Evolutionary conservation across 495 filamentous ascomycete genomes (phyloP).

Genomic region (Daldinia caldariorum): DNA sequence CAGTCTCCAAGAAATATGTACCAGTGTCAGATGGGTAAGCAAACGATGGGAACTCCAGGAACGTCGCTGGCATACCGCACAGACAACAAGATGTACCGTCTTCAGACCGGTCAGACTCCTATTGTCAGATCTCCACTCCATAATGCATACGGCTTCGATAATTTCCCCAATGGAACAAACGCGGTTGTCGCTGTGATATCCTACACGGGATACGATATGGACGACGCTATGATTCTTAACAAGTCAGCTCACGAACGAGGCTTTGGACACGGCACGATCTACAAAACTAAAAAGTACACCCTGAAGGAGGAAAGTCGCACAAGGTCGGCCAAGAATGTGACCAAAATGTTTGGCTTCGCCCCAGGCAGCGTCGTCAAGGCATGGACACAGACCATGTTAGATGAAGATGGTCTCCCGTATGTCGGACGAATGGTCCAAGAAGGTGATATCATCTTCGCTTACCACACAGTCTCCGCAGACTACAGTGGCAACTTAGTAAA

Average conservation of each 20-base stretch:
- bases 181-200: conserved; percentile 97
- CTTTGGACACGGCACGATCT: conserved; percentile 96
- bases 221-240: conserved; percentile 99
- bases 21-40: conserved; percentile 99
- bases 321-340: conserved; percentile 63
- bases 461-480: conserved; percentile 85
- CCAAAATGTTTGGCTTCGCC: conserved; percentile 86
- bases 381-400: conserved; percentile 72
- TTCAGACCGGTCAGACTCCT: conserved; percentile 96
- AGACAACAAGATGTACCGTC: conserved; percentile 94
- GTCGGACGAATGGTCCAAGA: conserved; percentile 78
- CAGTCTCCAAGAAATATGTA: conserved; percentile 99
- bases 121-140: conserved; percentile 91
- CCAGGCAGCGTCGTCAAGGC: conserved; percentile 72
- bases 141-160: conserved; percentile 96
- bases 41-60: conserved; percentile 97
- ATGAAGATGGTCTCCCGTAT: conserved; percentile 85
- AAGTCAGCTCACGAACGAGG: conserved; percentile 97
- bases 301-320: conserved; percentile 76
- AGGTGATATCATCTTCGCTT: conserved; percentile 86
- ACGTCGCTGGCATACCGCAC: conserved; percentile 86
- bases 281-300: conserved; percentile 92
- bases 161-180: conserved; percentile 98
- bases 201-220: conserved; percentile 99
- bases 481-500: conserved; percentile 78